Conservation (phyloP, 352 stramenopile species). For the Pythium chondricola region DNA sequence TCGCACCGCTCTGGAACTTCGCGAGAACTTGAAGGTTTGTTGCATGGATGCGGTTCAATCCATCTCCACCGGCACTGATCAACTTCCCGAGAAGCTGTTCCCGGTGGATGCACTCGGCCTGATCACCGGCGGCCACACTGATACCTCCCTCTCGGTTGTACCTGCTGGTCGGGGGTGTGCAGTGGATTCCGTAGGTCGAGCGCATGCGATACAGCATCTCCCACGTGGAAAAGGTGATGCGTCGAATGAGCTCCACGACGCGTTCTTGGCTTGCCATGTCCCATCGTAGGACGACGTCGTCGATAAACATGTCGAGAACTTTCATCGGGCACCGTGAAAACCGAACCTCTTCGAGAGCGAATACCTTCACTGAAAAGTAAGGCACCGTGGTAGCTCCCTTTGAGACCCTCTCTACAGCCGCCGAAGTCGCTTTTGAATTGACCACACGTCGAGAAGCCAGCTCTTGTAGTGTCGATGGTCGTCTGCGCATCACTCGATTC, state of each 20-base stretch:
- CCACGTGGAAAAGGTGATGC: conserved; percentile 64
- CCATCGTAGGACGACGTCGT: conserved; percentile 42
- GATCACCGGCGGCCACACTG: conserved; percentile 46
- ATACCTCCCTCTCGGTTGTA: conserved; percentile 58
- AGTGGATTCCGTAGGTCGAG: conserved; percentile 43
- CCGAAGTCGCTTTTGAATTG: too few species aligned
- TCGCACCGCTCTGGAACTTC: conserved; percentile 19
- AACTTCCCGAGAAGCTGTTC: conserved; percentile 31
- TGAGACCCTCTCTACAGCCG: too few species aligned
- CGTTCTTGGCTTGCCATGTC: conserved; percentile 48
- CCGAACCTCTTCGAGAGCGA: conserved; percentile 67
- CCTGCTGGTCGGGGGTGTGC: conserved; percentile 36
- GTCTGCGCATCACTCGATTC: conserved; percentile 1
- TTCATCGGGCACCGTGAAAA: conserved; percentile 30
- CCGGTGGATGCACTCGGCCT: conserved; percentile 29
- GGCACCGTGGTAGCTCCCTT: too few species aligned
- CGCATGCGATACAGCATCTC: conserved; percentile 75
- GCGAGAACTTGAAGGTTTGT: conserved; percentile 41
- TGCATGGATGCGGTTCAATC: conserved; percentile 49
- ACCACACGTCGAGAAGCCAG: too few species aligned
- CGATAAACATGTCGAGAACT: conserved; percentile 65
- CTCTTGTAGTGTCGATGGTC: neutral
- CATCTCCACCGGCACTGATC: conserved; percentile 60
- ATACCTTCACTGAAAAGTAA: conserved; percentile 50
- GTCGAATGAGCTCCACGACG: conserved; percentile 51